Percentiles rank a stretch among this genome's conserved stretches.
Evolutionary conservation across 495 filamentous ascomycete species (phyloP).

Genomic region (Thermochaetoides thermophila): DNA sequence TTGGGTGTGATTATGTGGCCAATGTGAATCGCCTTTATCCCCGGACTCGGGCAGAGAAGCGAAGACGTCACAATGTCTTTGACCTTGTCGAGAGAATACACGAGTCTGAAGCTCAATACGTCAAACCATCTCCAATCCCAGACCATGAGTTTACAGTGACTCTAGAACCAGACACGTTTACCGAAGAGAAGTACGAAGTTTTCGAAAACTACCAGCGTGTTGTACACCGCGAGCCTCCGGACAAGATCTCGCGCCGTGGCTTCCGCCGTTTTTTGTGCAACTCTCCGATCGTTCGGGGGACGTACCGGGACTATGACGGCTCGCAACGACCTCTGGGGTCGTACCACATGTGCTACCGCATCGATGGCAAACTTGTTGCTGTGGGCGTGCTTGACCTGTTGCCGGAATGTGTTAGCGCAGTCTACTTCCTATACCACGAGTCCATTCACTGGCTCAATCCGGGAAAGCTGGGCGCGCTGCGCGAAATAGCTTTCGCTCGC

Average conservation of each 20-base stretch:
- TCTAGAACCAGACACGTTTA: constrained; percentile 64
- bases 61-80: constrained; percentile 56
- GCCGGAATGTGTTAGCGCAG: constrained; percentile 75
- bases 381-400: constrained; percentile 81
- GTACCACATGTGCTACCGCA: constrained; percentile 89
- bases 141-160: constrained; percentile 67
- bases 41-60: constrained; percentile 65
- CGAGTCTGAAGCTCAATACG: constrained; percentile 40
- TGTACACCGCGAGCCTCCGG: constrained; percentile 60
- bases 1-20: constrained; percentile 63
- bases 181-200: constrained; percentile 73
- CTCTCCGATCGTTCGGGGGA: constrained; percentile 52
- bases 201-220: constrained; percentile 76
- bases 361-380: constrained; percentile 79
- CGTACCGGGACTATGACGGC: constrained; percentile 27
- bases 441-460: constrained; percentile 66
- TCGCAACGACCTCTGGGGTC: constrained; percentile 55
- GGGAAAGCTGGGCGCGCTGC: constrained; percentile 76
- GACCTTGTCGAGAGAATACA: constrained; percentile 60
- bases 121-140: constrained; percentile 44
- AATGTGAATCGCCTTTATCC: constrained; percentile 62
- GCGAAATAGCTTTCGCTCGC: constrained; percentile 65
- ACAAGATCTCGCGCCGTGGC: constrained; percentile 48
- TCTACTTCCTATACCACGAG: constrained; percentile 89
- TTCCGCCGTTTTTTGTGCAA: constrained; percentile 76